Evolutionary conservation across 345 rosid genomes (phyloP).

Genomic region (Acer yangbiense): DNA sequence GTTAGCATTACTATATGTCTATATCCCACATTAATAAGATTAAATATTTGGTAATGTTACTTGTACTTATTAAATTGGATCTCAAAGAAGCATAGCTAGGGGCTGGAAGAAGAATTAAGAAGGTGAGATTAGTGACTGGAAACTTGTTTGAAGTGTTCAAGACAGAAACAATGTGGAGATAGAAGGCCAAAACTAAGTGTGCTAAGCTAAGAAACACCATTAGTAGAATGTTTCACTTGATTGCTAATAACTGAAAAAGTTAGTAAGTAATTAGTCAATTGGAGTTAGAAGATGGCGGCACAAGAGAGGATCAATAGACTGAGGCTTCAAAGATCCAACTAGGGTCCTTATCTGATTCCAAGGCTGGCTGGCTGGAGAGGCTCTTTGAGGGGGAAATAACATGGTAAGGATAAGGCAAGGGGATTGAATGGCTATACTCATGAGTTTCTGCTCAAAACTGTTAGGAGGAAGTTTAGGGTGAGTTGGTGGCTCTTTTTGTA

Average conservation of each 20-base stretch:
- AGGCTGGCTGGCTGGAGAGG: neutral
- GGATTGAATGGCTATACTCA: neutral
- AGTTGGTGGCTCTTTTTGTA: neutral
- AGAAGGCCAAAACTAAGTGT: neutral
- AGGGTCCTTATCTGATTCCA: neutral
- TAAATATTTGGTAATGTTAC: no score
- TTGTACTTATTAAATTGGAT: neutral
- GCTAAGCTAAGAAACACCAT: neutral
- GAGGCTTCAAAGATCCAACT: neutral
- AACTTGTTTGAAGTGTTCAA: neutral
- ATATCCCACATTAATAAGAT: neutral
- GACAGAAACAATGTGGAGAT: neutral
- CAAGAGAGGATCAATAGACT: neutral
- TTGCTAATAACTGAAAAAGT: neutral
- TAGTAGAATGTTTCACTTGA: neutral
- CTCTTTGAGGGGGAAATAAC: neutral
- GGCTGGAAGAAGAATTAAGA: neutral
- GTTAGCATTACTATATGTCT: neutral
- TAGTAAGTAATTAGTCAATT: neutral
- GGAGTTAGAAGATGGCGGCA: neutral
- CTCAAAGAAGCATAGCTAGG: neutral
- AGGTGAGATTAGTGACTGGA: neutral
- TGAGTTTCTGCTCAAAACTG: neutral
- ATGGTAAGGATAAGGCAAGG: neutral
- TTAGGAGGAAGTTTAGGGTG: neutral